Percentiles rank a stretch among this genome's conserved stretches.
phyloP scores from a whole-genome alignment of 768 basidiomycete species.

The Suillus hirtellus region DNA sequence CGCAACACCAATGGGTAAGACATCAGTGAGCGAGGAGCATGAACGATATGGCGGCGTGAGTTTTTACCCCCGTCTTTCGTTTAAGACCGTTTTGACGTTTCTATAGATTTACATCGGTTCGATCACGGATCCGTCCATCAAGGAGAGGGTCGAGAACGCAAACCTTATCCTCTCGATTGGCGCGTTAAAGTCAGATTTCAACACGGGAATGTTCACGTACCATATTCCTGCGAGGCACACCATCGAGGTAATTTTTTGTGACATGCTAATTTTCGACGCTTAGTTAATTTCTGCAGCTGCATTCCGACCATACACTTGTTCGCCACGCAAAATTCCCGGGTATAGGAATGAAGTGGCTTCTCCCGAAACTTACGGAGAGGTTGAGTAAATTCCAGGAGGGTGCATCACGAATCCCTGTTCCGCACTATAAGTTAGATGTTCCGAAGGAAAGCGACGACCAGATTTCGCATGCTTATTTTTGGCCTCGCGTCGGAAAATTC shows the following conservation, averaged over 20 bases:
- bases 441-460: slow-evolving; percentile 50
- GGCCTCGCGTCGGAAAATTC: slow-evolving; percentile 77
- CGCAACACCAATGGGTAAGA: slow-evolving; percentile 81
- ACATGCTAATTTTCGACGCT: not conserved
- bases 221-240: slow-evolving; percentile 57
- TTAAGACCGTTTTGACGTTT: slow-evolving; percentile 6
- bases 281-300: slow-evolving; percentile 48
- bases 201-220: slow-evolving; percentile 86
- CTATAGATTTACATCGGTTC: slow-evolving; percentile 74
- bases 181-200: slow-evolving; percentile 73
- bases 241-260: slow-evolving; percentile 52
- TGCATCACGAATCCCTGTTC: slow-evolving; percentile 48
- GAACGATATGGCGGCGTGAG: slow-evolving; percentile 80
- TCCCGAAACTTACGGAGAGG: slow-evolving; percentile 67
- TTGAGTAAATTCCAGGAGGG: slow-evolving; percentile 42
- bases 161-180: slow-evolving; percentile 79
- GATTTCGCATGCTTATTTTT: slow-evolving; percentile 82
- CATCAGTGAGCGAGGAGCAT: slow-evolving; percentile 67
- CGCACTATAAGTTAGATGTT: slow-evolving; percentile 38
- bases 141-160: slow-evolving; percentile 70
- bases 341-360: slow-evolving; percentile 76
- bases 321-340: slow-evolving; percentile 62
- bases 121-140: slow-evolving; percentile 64
- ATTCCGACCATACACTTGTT: slow-evolving; percentile 70
- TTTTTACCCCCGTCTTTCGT: slow-evolving; percentile 11